A percentile compares a stretch with the other conserved stretches of the same genome.
These are phyloP conservation scores for Stentor coeruleus DNA, from an alignment of 73 alveolate genomes.

Conservation along the genomic window DNA sequence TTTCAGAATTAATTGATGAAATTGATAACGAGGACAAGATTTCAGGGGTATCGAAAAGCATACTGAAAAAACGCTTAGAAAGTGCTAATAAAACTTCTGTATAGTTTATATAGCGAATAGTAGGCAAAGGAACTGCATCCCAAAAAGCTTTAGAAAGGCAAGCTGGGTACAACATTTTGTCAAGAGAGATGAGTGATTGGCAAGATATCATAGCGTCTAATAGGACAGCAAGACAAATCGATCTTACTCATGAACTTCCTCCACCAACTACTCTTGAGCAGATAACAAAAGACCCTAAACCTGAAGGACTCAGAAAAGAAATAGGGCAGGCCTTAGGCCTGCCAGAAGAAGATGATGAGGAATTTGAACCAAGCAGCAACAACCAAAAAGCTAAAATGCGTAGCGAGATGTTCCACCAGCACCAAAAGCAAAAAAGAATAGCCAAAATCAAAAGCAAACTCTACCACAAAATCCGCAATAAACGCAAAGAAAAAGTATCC, in stretches of 20 bases:
- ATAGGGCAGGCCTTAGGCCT: conserved; percentile 5
- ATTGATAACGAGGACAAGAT: neutral
- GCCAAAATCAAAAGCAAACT: conserved; percentile 27
- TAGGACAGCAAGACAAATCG: neutral
- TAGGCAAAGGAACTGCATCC: neutral
- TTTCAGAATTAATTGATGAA: conserved; percentile 5
- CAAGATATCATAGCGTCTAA: conserved; percentile 2
- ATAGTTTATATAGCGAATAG: neutral
- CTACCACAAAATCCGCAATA: conserved; percentile 23
- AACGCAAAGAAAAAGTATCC: conserved; percentile 7
- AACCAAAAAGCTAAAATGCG: conserved; percentile 14
- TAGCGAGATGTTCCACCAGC: conserved; percentile 18
- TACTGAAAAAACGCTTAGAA: conserved; percentile 12
- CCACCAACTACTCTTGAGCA: conserved; percentile 2
- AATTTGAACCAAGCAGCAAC: neutral
- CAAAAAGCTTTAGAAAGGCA: conserved; percentile 14
- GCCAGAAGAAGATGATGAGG: neutral
- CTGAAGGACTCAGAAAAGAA: neutral
- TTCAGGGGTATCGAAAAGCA: neutral
- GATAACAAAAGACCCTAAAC: conserved; percentile 3
- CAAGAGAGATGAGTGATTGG: conserved; percentile 9
- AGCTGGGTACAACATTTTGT: conserved; percentile 25
- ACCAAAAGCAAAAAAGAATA: conserved; percentile 12
- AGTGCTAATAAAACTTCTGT: neutral
- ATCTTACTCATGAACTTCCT: conserved; percentile 18